Evolutionary conservation across 768 basidiomycete genomes (phyloP), one percentile per base, ranked within the genome.

Genomic region (Lactarius trivialis): DNA sequence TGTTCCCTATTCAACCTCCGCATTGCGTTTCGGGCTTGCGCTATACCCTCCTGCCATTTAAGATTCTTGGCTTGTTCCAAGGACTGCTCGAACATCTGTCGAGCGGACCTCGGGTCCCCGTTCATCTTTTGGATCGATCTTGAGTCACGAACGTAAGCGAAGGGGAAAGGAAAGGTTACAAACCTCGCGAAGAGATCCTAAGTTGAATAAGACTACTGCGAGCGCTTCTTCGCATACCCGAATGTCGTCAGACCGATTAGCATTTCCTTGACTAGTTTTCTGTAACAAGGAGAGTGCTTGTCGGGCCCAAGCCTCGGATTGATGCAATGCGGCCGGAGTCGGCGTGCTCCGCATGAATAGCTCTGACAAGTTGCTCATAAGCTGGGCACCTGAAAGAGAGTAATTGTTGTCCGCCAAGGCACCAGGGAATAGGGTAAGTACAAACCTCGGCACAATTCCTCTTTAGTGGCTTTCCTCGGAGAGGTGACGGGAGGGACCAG

Each of bases 371-470:
- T 78, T 80, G 68, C 74, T 81, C 79, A 80, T 78, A 37, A 80
- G 55, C 37, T 80, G 76, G n/a, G 78, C 79, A 8, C 75, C 78
- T 79, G 60, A 7, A 30, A 36, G 28, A 55, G 28, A 49, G 41
- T 39, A 12, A 63, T 39, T 45, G 19, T 49, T 37, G 7, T 57
- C 24, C 50, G 21, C 49, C 28, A 33, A 55, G 30, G 39, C 49
- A 33, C 33, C 34, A 41, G 37, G 7, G 1, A n/a, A 36, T 2
- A 2, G 30, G n/a, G 53, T 4, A 19, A 7, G 43, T 12, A 41
- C 73, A 30, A 58, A 85, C 86, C 85, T 73, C 83, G 75, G 68
- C 88, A 89, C 55, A 76, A 76, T 63, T 87, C 82, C 62, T 84
- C 81, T 1, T 72, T 32, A 17, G 68, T 67, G 14, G 73, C 70